Base-by-base conservation (phyloP, 768 basidiomycete species). In the Tricholoma saponaceum region DNA sequence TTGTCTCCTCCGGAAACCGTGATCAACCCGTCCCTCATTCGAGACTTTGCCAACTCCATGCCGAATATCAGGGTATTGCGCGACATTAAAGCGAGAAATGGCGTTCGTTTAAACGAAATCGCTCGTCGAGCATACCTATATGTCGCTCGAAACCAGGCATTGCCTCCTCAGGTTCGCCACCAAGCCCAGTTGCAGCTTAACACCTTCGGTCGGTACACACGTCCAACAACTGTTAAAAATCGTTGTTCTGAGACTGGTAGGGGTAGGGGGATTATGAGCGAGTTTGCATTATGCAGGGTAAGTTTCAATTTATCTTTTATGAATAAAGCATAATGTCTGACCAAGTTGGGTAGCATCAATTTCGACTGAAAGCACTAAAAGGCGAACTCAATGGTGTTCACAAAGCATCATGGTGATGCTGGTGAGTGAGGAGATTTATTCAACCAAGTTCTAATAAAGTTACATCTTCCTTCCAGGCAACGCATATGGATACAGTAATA, bases 161-260 rank as follows among this genome's bases (percentile, higher is more conserved):
- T 98, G n/a, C 87, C 94, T 14, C 79, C 92, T 2, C 87, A 91
- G 68, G 83, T 98, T 49, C 90, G 96, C 56, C 91, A 95, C 70
- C 91, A 95, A 63, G 96, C 96, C 14, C 95, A 97, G 71, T 75
- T 98, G 59, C 94, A 97, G 67, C 79, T 97, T 51, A 96, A 96
- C 72, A 85, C 87, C 5, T 92, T 97, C 64, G 86, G 83, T 51
- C 81, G 83, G 23, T 87, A 92, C 69, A 88, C 91, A 0, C 85
- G 91, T 37, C 89, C 92, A n/a, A 86, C 86, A 13, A 86, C 85
- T 2, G 90, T 97, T 30, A 95, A 92, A 76, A 94, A 95, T 69
- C 79, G 95, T 25, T 98, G 96, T 64, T 74, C 79, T 18, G 91
- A 89, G 71, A 85, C 91, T 8, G 96, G 96, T 0, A 79, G 86